Base-by-base conservation (phyloP, 1,284 basidiomycete genomes). In the Fistulinella staudtii region DNA sequence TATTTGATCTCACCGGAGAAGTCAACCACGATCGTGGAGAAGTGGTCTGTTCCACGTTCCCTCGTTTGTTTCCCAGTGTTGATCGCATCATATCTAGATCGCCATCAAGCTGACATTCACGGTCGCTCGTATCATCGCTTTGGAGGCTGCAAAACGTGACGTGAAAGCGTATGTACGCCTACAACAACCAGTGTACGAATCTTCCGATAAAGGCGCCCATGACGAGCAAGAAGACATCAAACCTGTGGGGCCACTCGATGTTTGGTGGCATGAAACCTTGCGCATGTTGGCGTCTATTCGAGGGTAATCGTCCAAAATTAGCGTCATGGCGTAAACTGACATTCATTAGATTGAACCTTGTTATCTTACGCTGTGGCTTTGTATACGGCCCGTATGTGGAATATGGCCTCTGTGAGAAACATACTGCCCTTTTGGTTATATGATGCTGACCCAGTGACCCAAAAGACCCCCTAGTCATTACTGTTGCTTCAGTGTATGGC, bases 251-350 rank as follows among this genome's bases (percentile, higher is more conserved):
- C 75, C 81, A 5, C 69, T 84, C 43, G 90, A 91, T 10, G 79
- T 74, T 18, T 94, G 91, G 91, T 93, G 91, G 89, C 90, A 93
- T 57, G 91, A 93, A 70, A 80, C 85, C 1, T 67, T 90, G 31
- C 77, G 91, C 25, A 81, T 80, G 54, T 61, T 93, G 49, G 88
- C 82, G 29, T 76, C 77, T n/a, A 82, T 93, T 35, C 68, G 79
- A 50, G 76, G 79, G 83, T 88, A 60, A 46, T 68, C 4, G 22
- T 47, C 15, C 9, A 4, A 25, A 36, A 10, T 36, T 27, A 14
- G 29, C 37, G 20, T 37, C 36, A 18, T 21, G 35, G 18, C 10
- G 9, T 39, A n/a, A 11, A 21, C 52, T 60, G 22, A 47, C 47
- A 29, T 35, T 37, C 9, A 27, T 24, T 52, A 89, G 88, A 40